phyloP scores from a whole-genome alignment of 2,329 filamentous ascomycete species.

The Microdochium trichocladiopsis region DNA sequence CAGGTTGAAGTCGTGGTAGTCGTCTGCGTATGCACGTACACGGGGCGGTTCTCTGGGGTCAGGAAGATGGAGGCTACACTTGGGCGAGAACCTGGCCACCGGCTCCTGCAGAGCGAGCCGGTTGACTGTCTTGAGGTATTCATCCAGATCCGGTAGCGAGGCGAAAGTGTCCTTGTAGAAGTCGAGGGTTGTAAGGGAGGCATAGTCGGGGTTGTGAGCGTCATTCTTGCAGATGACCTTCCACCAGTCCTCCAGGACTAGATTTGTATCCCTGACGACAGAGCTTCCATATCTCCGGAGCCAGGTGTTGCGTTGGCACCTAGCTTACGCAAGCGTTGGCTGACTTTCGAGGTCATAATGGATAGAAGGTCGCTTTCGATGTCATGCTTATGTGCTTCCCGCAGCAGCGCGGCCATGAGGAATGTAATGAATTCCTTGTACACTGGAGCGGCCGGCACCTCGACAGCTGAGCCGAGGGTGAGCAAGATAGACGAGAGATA shows the following conservation, averaged over 20 bases:
- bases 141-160: constrained; percentile 5
- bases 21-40: constrained; percentile 6
- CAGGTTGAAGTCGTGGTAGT: constrained; percentile 16
- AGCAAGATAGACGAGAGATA: constrained; percentile 23
- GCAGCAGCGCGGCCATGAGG: constrained; percentile 30
- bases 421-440: constrained; percentile 48
- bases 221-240: not conserved
- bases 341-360: constrained; percentile 36
- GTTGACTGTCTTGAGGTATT: constrained; percentile 1
- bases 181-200: constrained; percentile 4
- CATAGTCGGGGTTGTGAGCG: not conserved
- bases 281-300: constrained; percentile 1
- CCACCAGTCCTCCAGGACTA: too few relatives aligned
- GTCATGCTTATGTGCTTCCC: constrained; percentile 6
- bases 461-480: constrained; percentile 22
- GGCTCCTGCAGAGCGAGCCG: too few relatives aligned
- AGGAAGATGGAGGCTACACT: too few relatives aligned
- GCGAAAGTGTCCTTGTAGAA: constrained; percentile 10
- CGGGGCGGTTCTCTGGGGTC: constrained; percentile 2
- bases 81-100: too few relatives aligned
- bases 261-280: not conserved
- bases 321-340: constrained; percentile 33
- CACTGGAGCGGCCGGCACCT: constrained; percentile 7
- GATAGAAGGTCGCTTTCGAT: constrained; percentile 19
- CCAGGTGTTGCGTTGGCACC: constrained; percentile 1